Percentiles rank a stretch among this genome's conserved stretches.
Evolutionary conservation across 345 rosid species (phyloP).

Genomic region (Nephelium lappaceum): DNA sequence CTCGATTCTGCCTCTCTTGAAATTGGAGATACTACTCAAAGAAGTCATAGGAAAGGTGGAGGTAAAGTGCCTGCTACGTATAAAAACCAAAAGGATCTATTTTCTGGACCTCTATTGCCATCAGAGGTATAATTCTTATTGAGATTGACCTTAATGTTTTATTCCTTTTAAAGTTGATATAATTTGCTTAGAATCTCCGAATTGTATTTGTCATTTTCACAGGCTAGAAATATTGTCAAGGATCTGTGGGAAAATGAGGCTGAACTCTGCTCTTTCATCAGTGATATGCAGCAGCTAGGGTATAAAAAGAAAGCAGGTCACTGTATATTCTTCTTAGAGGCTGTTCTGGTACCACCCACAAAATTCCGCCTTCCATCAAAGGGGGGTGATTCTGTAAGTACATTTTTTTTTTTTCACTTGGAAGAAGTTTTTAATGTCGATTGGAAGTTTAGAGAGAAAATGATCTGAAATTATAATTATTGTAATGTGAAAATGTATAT

Average conservation of each 20-base stretch:
- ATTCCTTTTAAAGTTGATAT: not conserved
- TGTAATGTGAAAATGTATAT: not conserved
- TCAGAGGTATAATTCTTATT: conserved; percentile 57
- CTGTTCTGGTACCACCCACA: conserved; percentile 82
- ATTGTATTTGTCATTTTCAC: conserved; percentile 17
- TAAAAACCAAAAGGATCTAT: conserved; percentile 34
- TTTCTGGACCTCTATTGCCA: conserved; percentile 63
- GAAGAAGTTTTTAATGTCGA: not conserved
- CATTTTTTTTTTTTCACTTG: conserved; percentile 5
- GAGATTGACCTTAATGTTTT: conserved; percentile 1
- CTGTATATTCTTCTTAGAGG: conserved; percentile 78
- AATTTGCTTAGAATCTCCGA: conserved; percentile 9
- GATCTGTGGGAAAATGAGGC: conserved; percentile 83
- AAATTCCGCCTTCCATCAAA: conserved; percentile 87
- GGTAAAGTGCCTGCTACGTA: conserved; percentile 34
- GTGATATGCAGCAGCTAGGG: conserved; percentile 69
- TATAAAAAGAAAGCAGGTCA: conserved; percentile 48
- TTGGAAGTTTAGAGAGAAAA: not conserved
- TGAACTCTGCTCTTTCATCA: conserved; percentile 72
- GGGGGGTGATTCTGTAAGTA: conserved; percentile 90
- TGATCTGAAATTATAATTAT: not conserved
- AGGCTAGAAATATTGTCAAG: conserved; percentile 67
- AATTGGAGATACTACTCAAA: conserved; percentile 29
- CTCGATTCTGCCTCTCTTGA: conserved; percentile 30
- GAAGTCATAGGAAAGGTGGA: conserved; percentile 30